Conservation (phyloP, 805 yeast species). For the Wickerhamomyces rabaulensis region DNA sequence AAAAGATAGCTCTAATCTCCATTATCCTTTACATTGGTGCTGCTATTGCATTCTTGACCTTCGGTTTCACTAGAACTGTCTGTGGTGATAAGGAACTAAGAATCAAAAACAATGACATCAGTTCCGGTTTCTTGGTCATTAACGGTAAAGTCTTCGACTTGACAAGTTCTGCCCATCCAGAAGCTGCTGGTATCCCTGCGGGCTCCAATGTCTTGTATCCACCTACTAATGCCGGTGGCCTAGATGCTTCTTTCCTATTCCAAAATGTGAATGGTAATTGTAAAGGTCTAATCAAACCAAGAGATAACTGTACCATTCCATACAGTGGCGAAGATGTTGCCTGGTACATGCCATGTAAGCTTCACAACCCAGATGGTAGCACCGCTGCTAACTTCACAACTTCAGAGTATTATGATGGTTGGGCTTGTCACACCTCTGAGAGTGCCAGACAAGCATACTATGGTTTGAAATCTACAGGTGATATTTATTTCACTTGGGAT, state of each 20-base stretch:
- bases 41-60: conserved; percentile 78
- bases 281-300: conserved; percentile 68
- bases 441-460: conserved; percentile 68
- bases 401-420: conserved; percentile 65
- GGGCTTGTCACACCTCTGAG: conserved; percentile 84
- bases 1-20: conserved; percentile 80
- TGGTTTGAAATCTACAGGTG: conserved; percentile 54
- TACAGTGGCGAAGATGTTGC: conserved; percentile 60
- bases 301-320: conserved; percentile 68
- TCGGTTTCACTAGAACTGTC: conserved; percentile 83
- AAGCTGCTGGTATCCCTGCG: conserved; percentile 67
- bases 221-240: conserved; percentile 83
- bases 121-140: conserved; percentile 58
- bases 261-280: conserved; percentile 94
- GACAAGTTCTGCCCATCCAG: conserved; percentile 70
- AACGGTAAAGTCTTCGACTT: conserved; percentile 80
- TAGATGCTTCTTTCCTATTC: conserved; percentile 76
- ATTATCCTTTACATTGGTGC: conserved; percentile 71
- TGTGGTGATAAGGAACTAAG: conserved; percentile 49
- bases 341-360: conserved; percentile 95
- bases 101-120: conserved; percentile 55
- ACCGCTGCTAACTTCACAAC: conserved; percentile 55
- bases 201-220: conserved; percentile 77
- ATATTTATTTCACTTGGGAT: conserved; percentile 87
- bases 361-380: conserved; percentile 67